These are phyloP conservation scores for Diatrype stigma DNA, from an alignment of 2,329 filamentous ascomycete genomes.

Conservation along the genomic window DNA sequence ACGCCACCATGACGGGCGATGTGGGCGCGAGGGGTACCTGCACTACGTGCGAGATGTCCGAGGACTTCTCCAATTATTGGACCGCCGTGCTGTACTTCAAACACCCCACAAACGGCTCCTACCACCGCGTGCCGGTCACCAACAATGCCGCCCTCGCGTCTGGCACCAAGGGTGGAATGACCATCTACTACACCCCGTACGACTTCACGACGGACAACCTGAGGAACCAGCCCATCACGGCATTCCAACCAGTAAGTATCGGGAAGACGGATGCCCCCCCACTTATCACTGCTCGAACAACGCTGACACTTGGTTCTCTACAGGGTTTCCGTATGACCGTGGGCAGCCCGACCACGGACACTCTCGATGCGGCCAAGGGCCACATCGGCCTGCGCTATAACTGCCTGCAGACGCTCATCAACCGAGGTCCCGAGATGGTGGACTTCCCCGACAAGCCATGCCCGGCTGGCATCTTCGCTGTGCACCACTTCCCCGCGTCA, in stretches of 20 bases:
- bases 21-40: constrained; percentile 25
- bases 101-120: constrained; percentile 28
- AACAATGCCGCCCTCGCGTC: constrained; percentile 24
- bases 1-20: constrained; percentile 25
- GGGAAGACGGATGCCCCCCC: no score
- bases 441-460: constrained; percentile 37
- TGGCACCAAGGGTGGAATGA: constrained; percentile 25
- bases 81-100: constrained; percentile 30
- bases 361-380: constrained; percentile 24
- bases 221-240: constrained; percentile 34
- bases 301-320: constrained; percentile 6
- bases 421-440: constrained; percentile 34
- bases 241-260: constrained; percentile 34
- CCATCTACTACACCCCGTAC: constrained; percentile 27
- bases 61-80: constrained; percentile 29
- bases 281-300: background rate
- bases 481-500: constrained; percentile 36
- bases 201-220: constrained; percentile 22
- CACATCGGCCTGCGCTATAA: constrained; percentile 37
- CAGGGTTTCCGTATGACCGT: constrained; percentile 43
- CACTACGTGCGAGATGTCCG: constrained; percentile 21
- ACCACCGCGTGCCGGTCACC: constrained; percentile 25
- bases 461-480: constrained; percentile 37
- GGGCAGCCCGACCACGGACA: constrained; percentile 28
- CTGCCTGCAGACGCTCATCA: constrained; percentile 33